Conservation (phyloP, 208 protist genomes). For the Crithidia bombi region DNA sequence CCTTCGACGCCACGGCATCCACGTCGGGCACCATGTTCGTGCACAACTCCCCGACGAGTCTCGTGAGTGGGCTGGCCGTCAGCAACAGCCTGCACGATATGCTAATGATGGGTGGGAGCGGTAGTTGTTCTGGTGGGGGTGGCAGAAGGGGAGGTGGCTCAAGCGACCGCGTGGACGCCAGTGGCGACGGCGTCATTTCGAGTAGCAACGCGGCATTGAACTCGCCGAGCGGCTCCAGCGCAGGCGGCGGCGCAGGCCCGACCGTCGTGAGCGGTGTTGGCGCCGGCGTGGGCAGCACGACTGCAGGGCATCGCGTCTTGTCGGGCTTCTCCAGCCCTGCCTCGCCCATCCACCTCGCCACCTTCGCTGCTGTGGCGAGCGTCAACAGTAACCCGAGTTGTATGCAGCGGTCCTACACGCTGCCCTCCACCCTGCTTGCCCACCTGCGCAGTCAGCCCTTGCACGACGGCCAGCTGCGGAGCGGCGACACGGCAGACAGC, state of each 20-base stretch:
- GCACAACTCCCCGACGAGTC: conserved; percentile 15
- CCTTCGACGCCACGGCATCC: conserved; percentile 18
- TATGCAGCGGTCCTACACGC: conserved; percentile 8
- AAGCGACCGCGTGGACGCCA: no score
- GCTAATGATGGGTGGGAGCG: conserved; percentile 4
- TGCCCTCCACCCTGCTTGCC: conserved; percentile 21
- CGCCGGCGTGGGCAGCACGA: not conserved
- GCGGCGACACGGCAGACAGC: not conserved
- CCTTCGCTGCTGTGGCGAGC: not conserved
- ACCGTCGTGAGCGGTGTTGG: not conserved
- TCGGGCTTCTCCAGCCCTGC: not conserved
- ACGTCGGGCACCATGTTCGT: conserved; percentile 23
- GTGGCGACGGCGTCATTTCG: no score
- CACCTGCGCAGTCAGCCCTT: not conserved
- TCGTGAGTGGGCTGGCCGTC: not conserved
- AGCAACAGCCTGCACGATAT: conserved; percentile 7
- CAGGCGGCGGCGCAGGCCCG: not conserved
- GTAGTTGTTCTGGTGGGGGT: not conserved
- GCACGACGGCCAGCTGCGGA: not conserved
- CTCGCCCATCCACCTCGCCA: conserved; percentile 1
- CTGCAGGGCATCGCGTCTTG: not conserved
- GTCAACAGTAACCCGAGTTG: no score
- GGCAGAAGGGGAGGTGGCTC: not conserved
- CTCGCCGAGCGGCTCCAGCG: conserved; percentile 6
- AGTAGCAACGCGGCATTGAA: not conserved